Base-by-base conservation (phyloP, 345 rosid genomes). In the Syzygium aromaticum region DNA sequence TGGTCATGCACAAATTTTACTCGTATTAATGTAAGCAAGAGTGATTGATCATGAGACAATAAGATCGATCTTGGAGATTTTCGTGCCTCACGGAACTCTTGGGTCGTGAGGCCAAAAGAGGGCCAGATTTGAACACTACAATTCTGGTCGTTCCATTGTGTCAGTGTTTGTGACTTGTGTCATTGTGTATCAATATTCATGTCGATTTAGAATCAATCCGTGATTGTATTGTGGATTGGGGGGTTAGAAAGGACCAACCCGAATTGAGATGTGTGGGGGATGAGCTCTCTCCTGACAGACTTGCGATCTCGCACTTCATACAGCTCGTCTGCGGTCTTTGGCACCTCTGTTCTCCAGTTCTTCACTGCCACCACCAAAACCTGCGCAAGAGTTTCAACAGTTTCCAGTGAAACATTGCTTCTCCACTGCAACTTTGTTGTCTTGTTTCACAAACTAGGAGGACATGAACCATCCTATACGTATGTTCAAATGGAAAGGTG, bases 221-320 rank as follows among this genome's bases (percentile, higher is more conserved):
- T 61, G 67, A 16, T 61, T 1, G 67, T 61, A 12, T 27, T 46
- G 3, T 85, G n/a, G 78, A n/a, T 10, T 25, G 25, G 23, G 19
- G 82, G 27, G 11, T 19, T 53, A 80, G 85, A 54, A 49, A 78
- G 88, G 33, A 52, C 33, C 12, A 49, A 85, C 91, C 90, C 19
- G 87, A 90, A 88, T 67, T 90, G 89, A 43, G 56, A 49, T 14
- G 85, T 88, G 84, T 82, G 90, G 25, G 91, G 88, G 38, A 88
- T 88, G 11, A 88, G 87, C 89, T 90, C 89, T 83, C 80, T 87
- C 22, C 49, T 56, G 49, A 54, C 54, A n/a, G 86, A 84, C 43
- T 84, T 86, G 16, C 5, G 85, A 53, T 88, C 88, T 0, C 54
- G 56, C n/a, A 88, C 83, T 57, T 90, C 91, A n/a, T 85, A 84